Evolutionary conservation across 2,329 filamentous ascomycete species (phyloP).

Genomic region (Rosellinia necatrix): DNA sequence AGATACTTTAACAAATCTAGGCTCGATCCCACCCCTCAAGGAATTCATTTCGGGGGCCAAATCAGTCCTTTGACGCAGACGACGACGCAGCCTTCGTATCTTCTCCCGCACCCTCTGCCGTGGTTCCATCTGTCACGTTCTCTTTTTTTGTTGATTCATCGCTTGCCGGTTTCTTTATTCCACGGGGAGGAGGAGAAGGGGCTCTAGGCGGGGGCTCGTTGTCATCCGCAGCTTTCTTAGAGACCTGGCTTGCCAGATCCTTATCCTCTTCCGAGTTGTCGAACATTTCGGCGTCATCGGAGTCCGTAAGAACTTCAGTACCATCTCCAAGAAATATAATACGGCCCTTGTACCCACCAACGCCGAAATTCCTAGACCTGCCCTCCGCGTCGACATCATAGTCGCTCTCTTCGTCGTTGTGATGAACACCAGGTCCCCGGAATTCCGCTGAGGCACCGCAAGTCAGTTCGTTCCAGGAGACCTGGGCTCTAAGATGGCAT

Average conservation of each 20-base stretch:
- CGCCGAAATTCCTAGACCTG: constrained; percentile 64
- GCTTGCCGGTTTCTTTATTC: constrained; percentile 37
- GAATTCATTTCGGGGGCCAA: constrained; percentile 10
- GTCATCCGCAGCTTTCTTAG: constrained; percentile 56
- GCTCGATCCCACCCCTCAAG: neutral
- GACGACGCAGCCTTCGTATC: constrained; percentile 33
- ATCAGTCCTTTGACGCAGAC: constrained; percentile 35
- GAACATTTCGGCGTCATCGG: constrained; percentile 91
- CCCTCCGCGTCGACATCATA: constrained; percentile 77
- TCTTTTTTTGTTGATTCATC: constrained; percentile 34
- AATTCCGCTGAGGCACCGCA: constrained; percentile 70
- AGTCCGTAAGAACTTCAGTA: constrained; percentile 87
- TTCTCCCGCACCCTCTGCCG: constrained; percentile 35
- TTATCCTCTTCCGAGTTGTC: constrained; percentile 84
- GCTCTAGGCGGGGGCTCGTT: constrained; percentile 39
- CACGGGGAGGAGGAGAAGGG: constrained; percentile 40
- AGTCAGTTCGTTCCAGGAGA: constrained; percentile 40
- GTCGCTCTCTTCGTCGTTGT: constrained; percentile 81
- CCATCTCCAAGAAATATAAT: constrained; percentile 96
- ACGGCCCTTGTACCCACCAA: constrained; percentile 76
- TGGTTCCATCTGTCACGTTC: constrained; percentile 30
- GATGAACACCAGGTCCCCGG: constrained; percentile 79
- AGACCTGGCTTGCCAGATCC: constrained; percentile 82
- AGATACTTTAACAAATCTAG: constrained; percentile 24
- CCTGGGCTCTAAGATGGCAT: constrained; percentile 58